Conservation (phyloP, 306 rosid genomes). For the barrel medic (Medicago truncatula) region DNA sequence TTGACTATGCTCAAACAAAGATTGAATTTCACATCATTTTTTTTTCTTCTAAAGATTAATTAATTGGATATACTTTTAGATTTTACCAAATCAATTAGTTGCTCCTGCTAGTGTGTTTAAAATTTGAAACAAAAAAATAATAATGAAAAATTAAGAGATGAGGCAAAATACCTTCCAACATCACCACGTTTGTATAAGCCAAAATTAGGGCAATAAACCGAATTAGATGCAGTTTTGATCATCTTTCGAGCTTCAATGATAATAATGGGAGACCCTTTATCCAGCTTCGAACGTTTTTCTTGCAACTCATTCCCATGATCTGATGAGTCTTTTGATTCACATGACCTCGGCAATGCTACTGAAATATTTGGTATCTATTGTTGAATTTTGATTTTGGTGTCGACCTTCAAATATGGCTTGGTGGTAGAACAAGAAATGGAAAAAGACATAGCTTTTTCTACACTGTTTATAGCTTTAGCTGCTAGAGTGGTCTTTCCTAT, state of each 20-base stretch:
- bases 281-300: slow-evolving; percentile 51
- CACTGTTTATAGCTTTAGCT: no score
- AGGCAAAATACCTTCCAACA: slow-evolving; percentile 68
- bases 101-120: background rate
- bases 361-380: slow-evolving; percentile 24
- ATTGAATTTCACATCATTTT: background rate
- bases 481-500: no score
- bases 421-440: slow-evolving; percentile 42
- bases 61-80: background rate
- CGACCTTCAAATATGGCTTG: slow-evolving; percentile 39
- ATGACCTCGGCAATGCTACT: slow-evolving; percentile 28
- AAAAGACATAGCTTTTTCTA: slow-evolving; percentile 35
- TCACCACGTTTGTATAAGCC: slow-evolving; percentile 83
- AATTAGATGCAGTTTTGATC: slow-evolving; percentile 69
- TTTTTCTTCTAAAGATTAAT: background rate
- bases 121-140: background rate
- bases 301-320: slow-evolving; percentile 24
- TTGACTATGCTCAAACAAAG: background rate
- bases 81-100: background rate
- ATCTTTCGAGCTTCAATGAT: slow-evolving; percentile 76
- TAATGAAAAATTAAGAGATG: background rate
- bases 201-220: slow-evolving; percentile 74
- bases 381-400: slow-evolving; percentile 9
- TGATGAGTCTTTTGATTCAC: slow-evolving; percentile 59
- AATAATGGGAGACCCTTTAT: slow-evolving; percentile 78